Conservation (phyloP, 2,329 filamentous ascomycete genomes). For the Alternaria metachromatica region DNA sequence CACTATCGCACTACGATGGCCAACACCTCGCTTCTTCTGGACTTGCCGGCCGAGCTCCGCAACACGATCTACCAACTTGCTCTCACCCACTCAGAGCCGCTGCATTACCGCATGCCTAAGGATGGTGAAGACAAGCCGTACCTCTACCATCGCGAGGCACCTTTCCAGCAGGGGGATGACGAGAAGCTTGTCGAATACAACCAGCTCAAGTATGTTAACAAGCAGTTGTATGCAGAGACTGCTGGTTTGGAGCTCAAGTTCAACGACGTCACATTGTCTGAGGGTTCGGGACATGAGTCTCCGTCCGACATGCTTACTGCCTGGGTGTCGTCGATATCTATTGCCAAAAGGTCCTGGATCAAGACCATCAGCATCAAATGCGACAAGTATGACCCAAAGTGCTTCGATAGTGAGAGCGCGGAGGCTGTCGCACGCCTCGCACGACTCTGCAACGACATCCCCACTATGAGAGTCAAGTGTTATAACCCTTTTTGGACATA, state of each 20-base stretch:
- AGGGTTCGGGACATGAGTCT: not conserved
- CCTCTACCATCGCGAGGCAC: not conserved
- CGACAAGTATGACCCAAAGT: not conserved
- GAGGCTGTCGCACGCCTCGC: not conserved
- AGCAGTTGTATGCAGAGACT: not conserved
- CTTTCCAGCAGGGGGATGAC: not conserved
- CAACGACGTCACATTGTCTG: not conserved
- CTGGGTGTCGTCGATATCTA: not conserved
- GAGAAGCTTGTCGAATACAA: not conserved
- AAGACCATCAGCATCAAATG: not conserved
- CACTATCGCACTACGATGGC: not conserved
- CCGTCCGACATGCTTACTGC: not conserved
- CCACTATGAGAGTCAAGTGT: not conserved
- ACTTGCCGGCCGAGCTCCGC: not conserved
- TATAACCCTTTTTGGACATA: not conserved
- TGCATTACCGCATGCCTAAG: not conserved
- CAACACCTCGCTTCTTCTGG: not conserved
- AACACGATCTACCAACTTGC: not conserved
- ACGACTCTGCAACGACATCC: not conserved
- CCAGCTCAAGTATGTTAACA: not conserved
- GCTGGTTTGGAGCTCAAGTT: not conserved
- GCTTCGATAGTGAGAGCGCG: not conserved
- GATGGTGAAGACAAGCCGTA: not conserved
- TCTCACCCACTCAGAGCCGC: not conserved
- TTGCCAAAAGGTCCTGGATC: not conserved